phyloP scores from a whole-genome alignment of 257 asterid genomes.

The Primulina eburnea region DNA sequence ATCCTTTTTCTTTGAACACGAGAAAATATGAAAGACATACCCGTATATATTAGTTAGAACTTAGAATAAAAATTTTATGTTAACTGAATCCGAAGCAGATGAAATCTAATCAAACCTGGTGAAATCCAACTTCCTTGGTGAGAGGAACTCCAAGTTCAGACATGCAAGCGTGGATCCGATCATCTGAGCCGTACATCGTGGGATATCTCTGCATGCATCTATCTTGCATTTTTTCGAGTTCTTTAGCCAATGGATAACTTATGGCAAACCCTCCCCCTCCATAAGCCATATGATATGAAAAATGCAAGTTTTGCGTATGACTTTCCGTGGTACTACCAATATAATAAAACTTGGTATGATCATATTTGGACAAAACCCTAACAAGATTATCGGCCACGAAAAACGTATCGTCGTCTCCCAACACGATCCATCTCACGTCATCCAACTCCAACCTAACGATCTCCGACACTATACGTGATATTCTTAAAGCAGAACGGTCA shows the following conservation, averaged over 20 bases:
- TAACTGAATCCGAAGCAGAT: no score
- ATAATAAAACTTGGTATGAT: constrained; percentile 9
- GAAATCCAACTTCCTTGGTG: constrained; percentile 11
- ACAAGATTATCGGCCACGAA: constrained; percentile 7
- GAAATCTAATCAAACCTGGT: constrained; percentile 5
- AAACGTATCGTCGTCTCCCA: constrained; percentile 19
- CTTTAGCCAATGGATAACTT: constrained; percentile 17
- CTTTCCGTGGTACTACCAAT: constrained; percentile 8
- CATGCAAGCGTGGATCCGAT: constrained; percentile 15
- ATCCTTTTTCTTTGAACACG: no score
- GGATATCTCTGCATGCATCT: constrained; percentile 7
- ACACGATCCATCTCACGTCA: constrained; percentile 7
- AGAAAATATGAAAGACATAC: no score
- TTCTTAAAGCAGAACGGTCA: not conserved
- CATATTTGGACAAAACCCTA: constrained; percentile 7
- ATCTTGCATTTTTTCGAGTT: constrained; percentile 1
- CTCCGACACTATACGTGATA: not conserved
- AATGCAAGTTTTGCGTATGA: not conserved
- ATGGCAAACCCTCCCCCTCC: constrained; percentile 15
- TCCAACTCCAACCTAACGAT: not conserved
- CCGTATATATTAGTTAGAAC: no score
- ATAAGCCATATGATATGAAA: constrained; percentile 9
- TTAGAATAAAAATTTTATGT: no score
- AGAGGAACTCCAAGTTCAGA: constrained; percentile 16
- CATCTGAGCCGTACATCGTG: not conserved